Conservation (phyloP, 495 filamentous ascomycete species). For the Podospora pseudopauciseta region DNA sequence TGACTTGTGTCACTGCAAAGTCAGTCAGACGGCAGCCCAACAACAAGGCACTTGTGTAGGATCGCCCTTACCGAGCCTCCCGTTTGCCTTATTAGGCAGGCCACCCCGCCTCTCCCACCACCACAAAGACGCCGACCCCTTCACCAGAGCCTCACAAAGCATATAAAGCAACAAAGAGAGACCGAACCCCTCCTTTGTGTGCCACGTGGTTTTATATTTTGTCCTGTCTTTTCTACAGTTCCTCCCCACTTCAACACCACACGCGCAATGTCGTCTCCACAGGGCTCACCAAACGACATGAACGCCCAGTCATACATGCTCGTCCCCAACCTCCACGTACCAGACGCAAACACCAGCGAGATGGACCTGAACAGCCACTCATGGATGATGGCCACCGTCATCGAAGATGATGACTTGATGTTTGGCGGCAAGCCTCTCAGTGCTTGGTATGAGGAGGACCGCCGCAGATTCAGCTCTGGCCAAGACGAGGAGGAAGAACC, state of each 20-base stretch:
- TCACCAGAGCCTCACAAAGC: background rate
- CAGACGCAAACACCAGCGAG: slow-evolving; percentile 38
- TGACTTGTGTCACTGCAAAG: slow-evolving; percentile 15
- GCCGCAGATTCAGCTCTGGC: slow-evolving; percentile 32
- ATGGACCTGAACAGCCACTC: slow-evolving; percentile 34
- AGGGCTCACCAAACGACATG: slow-evolving; percentile 24
- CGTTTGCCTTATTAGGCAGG: slow-evolving; percentile 7
- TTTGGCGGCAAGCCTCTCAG: slow-evolving; percentile 55
- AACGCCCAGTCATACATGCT: slow-evolving; percentile 36
- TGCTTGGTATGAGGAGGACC: slow-evolving; percentile 54
- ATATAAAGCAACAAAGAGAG: slow-evolving; percentile 6
- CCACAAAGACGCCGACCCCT: background rate
- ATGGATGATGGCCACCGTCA: slow-evolving; percentile 52
- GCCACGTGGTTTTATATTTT: background rate
- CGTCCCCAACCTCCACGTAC: slow-evolving; percentile 28
- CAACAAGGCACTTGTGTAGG: slow-evolving; percentile 12
- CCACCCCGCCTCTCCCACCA: slow-evolving; percentile 1
- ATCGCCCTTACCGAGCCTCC: slow-evolving; percentile 6
- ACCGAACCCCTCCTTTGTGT: background rate
- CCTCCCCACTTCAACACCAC: background rate
- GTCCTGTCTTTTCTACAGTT: background rate
- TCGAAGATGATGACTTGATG: slow-evolving; percentile 56
- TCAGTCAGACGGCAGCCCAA: slow-evolving; percentile 10
- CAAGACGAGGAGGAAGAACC: slow-evolving; percentile 41
- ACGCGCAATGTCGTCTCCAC: slow-evolving; percentile 27